phyloP scores from a whole-genome alignment of 306 rosid genomes.

The Ochetophila trinervis region DNA sequence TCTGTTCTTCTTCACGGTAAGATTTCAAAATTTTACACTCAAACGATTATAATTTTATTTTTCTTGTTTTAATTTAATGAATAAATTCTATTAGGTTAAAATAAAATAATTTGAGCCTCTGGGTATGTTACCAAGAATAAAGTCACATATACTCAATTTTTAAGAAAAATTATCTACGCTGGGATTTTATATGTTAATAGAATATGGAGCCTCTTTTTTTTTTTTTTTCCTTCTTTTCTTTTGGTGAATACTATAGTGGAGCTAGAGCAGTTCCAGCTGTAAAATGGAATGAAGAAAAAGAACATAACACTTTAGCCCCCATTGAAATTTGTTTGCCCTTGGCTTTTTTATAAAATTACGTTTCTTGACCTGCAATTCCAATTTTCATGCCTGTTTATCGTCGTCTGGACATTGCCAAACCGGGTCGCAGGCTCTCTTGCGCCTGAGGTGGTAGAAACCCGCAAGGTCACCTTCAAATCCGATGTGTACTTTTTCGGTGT shows the following conservation, averaged over 20 bases:
- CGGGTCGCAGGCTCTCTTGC: constrained; percentile 90
- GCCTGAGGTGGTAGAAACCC: constrained; percentile 74
- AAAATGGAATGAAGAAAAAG: not conserved
- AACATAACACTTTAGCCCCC: not conserved
- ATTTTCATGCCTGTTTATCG: too few relatives aligned
- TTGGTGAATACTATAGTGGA: not conserved
- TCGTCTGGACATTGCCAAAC: constrained; percentile 57
- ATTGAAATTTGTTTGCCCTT: not conserved
- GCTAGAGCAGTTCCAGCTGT: constrained; percentile 39
- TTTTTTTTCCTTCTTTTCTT: too few relatives aligned
- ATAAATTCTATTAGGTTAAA: not conserved
- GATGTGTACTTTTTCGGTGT: constrained; percentile 96
- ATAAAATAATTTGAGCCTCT: not conserved
- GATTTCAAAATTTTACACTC: not conserved
- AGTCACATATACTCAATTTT: too few relatives aligned
- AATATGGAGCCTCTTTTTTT: too few relatives aligned
- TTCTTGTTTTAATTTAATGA: not conserved
- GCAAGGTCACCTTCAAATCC: constrained; percentile 75
- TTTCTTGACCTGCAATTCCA: too few relatives aligned
- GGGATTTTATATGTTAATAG: too few relatives aligned
- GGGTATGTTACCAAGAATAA: not conserved
- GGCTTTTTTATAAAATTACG: too few relatives aligned
- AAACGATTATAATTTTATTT: not conserved
- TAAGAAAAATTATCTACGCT: too few relatives aligned
- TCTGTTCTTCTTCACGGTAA: constrained; percentile 97